Evolutionary conservation across 2,329 filamentous ascomycete species (phyloP).

Genomic region (Penicillium sp.): DNA sequence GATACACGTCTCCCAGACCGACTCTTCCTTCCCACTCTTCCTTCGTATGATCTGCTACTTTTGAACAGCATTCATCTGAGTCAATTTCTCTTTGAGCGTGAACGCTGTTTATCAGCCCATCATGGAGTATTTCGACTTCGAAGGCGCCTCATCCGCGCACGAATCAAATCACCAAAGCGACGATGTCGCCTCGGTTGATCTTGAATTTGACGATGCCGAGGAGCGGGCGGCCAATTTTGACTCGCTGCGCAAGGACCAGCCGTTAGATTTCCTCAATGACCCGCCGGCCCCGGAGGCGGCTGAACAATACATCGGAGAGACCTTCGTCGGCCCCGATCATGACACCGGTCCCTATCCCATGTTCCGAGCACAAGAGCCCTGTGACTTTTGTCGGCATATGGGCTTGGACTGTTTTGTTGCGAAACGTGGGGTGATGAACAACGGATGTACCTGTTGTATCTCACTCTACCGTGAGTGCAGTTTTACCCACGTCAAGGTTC

Average conservation of each 20-base stretch:
- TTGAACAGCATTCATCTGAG: background rate
- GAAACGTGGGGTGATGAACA: slow-evolving; percentile 43
- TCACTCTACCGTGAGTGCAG: slow-evolving; percentile 49
- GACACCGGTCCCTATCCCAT: slow-evolving; percentile 42
- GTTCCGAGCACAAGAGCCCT: slow-evolving; percentile 45
- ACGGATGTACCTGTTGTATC: slow-evolving; percentile 49
- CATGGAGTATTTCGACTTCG: slow-evolving; percentile 50
- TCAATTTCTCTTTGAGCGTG: background rate
- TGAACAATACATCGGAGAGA: slow-evolving; percentile 18
- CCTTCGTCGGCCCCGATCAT: slow-evolving; percentile 17
- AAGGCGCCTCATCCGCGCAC: slow-evolving; percentile 40
- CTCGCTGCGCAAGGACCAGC: slow-evolving; percentile 43
- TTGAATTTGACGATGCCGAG: slow-evolving; percentile 39
- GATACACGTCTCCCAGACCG: slow-evolving; percentile 18
- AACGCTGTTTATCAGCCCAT: background rate
- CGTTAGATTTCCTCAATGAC: slow-evolving; percentile 40
- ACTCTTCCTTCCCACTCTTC: slow-evolving; percentile 12
- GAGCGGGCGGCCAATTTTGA: slow-evolving; percentile 39
- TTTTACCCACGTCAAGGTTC: slow-evolving; percentile 43
- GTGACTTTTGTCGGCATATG: slow-evolving; percentile 47
- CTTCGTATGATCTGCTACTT: background rate
- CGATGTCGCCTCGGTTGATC: slow-evolving; percentile 39
- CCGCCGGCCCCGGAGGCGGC: slow-evolving; percentile 21
- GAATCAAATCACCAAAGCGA: slow-evolving; percentile 37
- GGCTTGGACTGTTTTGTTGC: slow-evolving; percentile 49